Base-by-base conservation (phyloP, 495 filamentous ascomycete species). In the Lichenothelia convexa region DNA sequence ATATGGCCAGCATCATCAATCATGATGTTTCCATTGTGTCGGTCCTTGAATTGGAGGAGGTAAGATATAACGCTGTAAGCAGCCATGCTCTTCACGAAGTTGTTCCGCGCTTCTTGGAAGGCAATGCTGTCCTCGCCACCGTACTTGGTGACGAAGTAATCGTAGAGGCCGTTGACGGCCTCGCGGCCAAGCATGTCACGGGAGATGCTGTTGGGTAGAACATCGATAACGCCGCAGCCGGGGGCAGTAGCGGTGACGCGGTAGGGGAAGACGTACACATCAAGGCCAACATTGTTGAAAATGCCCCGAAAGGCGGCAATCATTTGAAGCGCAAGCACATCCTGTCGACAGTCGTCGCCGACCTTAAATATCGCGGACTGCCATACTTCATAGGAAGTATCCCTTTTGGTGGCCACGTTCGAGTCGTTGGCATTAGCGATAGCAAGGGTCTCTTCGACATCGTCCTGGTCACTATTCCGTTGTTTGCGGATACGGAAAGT, bases 1-100 rank as follows among this genome's bases (percentile, higher is more conserved):
- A 99, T 93, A 57, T 95, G 89, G 4, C 91, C 91, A 2, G 77
- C 80, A 48, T 93, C 86, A 50, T 95, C 84, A 29, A 99, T 70
- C 91, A 99, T 95, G 61, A 99, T 95, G 58, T 99, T 99, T 29
- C 91, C 91, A 53, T 99, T 99, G 57, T 99, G 91, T 4, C 91
- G 73, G 55, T 99, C 91, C 57, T 99, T 99, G 73, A 99, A 93
- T 50, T 99, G 92, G 19, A 99, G 63, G 5, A 99, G 65, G 57
- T 91, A 95, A 0, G 83, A 89, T 35, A 95, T 94, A 40, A 95
- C 75, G n/a, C 83, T 93, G 57, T 99, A 95, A n/a, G 87, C 89
- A 2, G 91, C 91, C 91, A 99, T 95, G 59, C 83, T 93, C 66
- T 95, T 95, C 48, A 99, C 85, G 46, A 99, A 99, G 51, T 94